A percentile compares a stretch with the other conserved stretches of the same genome.
These are phyloP conservation scores for Platanthera zijinensis DNA, from an alignment of 106 monocot species.

Conservation along the genomic window DNA sequence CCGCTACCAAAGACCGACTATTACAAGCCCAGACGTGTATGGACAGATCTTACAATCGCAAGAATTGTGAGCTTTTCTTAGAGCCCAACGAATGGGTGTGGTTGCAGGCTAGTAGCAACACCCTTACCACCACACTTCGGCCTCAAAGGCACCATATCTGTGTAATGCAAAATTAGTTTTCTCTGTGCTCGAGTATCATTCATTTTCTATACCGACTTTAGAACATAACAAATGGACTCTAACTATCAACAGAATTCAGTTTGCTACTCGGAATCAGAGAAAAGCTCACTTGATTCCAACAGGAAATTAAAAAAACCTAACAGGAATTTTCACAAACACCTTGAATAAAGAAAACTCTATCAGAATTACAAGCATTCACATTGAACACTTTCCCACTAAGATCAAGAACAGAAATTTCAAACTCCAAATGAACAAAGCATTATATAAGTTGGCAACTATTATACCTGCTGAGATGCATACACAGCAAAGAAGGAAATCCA, in stretches of 20 bases:
- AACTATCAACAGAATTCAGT: background rate
- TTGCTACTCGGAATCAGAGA: background rate
- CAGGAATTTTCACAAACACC: conserved; percentile 16
- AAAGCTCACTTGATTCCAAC: background rate
- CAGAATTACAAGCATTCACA: background rate
- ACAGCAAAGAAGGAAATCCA: conserved; percentile 94
- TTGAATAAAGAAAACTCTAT: background rate
- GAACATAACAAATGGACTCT: background rate
- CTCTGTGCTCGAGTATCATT: background rate
- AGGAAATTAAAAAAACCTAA: background rate
- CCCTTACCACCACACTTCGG: no score
- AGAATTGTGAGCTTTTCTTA: no score
- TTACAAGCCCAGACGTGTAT: no score
- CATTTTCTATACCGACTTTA: background rate
- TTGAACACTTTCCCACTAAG: background rate
- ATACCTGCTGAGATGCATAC: conserved; percentile 87
- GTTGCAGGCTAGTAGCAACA: no score
- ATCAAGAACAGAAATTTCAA: background rate
- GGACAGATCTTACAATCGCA: no score
- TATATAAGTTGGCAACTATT: background rate
- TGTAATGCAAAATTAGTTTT: no score
- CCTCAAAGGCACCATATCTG: no score
- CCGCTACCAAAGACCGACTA: no score
- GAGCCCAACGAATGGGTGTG: no score
- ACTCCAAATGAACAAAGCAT: background rate